Conservation (phyloP, 179 eudicot genomes). For the Vitellaria paradoxa region DNA sequence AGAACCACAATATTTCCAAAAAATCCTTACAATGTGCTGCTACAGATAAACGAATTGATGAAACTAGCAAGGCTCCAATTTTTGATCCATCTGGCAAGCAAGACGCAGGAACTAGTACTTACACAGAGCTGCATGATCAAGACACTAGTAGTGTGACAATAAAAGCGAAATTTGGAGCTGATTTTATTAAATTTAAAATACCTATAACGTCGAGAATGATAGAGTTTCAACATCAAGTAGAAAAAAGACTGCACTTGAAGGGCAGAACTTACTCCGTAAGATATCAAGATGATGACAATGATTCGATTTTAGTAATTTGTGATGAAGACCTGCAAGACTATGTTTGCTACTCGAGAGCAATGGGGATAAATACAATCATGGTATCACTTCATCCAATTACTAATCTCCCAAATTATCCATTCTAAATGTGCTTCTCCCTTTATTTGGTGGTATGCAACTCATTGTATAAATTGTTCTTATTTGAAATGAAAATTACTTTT, state of each 20-base stretch:
- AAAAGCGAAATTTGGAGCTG: conserved; percentile 14
- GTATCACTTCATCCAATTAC: not conserved
- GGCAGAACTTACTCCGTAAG: not conserved
- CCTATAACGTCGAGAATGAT: not conserved
- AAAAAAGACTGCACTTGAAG: conserved; percentile 6
- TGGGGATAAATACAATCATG: not conserved
- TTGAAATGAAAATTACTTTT: too few species aligned
- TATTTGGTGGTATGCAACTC: too few species aligned
- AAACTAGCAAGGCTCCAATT: not conserved
- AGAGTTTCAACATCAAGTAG: conserved; percentile 13
- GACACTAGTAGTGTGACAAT: conserved; percentile 3
- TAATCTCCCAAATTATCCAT: not conserved
- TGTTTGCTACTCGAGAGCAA: not conserved
- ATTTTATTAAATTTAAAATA: conserved; percentile 2
- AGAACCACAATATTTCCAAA: not conserved
- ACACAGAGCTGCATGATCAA: not conserved
- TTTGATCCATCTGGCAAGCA: not conserved
- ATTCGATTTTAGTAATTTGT: conserved; percentile 16
- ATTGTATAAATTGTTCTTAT: too few species aligned
- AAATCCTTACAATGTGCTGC: not conserved
- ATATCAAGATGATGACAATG: conserved; percentile 16
- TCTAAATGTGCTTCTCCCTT: too few species aligned
- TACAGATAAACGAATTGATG: not conserved
- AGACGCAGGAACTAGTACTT: not conserved
- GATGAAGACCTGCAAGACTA: conserved; percentile 11